Percentiles rank a stretch among this genome's conserved stretches.
Conservation (phyloP, 2,329 filamentous ascomycete species). For the Metarhizium brunneum region DNA sequence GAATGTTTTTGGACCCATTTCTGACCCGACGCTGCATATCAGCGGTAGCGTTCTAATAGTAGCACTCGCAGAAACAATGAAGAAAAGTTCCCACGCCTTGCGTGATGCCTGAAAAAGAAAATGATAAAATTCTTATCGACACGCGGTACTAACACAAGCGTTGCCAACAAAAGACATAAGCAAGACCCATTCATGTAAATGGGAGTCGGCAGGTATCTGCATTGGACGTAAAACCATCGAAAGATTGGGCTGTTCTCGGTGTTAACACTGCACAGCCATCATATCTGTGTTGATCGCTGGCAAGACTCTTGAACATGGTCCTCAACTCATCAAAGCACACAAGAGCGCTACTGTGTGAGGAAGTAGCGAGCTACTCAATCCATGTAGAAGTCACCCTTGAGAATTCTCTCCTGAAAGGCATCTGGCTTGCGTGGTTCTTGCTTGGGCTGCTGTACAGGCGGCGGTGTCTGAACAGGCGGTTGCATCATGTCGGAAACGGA, state of each 20-base stretch:
- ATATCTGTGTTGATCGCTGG: background rate
- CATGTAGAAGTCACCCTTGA: conserved; percentile 98
- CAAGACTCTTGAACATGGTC: no score
- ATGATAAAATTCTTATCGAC: background rate
- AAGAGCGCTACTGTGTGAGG: background rate
- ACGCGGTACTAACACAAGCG: background rate
- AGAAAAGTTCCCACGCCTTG: background rate
- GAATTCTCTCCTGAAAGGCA: conserved; percentile 90
- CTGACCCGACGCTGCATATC: background rate
- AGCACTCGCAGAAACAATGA: background rate
- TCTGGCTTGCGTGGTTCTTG: conserved; percentile 65
- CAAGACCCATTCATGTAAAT: background rate
- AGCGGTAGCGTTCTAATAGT: background rate
- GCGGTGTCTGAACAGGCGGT: conserved; percentile 41
- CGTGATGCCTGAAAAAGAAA: background rate
- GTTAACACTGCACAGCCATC: background rate
- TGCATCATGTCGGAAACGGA: conserved; percentile 57
- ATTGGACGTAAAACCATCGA: background rate
- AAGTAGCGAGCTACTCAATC: conserved; percentile 43
- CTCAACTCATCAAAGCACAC: background rate
- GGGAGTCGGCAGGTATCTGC: background rate
- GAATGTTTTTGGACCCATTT: background rate
- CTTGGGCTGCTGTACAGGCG: conserved; percentile 35
- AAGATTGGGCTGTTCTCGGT: background rate
- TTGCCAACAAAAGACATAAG: background rate